phyloP scores from a whole-genome alignment of 208 protist species.

The Leishmania amazonensis region DNA sequence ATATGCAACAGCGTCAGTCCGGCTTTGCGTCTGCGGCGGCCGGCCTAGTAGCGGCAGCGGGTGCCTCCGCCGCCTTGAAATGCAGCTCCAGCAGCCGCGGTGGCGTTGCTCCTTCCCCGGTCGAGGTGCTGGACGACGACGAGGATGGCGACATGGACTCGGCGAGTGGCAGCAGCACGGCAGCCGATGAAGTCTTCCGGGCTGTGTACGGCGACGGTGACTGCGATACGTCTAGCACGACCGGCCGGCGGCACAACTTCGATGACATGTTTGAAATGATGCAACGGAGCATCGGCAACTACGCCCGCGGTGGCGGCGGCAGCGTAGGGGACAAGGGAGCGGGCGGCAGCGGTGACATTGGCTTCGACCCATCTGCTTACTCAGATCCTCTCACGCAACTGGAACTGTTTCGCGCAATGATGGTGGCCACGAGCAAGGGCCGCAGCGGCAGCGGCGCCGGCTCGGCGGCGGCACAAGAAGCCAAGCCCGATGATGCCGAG shows the following conservation, averaged over 20 bases:
- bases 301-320: slow-evolving; percentile 3
- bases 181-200: slow-evolving; percentile 14
- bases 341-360: slow-evolving; percentile 8
- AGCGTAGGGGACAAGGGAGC: not conserved
- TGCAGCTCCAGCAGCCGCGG: slow-evolving; percentile 7
- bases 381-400: slow-evolving; percentile 28
- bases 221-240: slow-evolving; percentile 9
- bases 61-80: not conserved
- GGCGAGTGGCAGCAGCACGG: slow-evolving; percentile 18
- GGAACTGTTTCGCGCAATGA: slow-evolving; percentile 33
- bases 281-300: slow-evolving; percentile 33
- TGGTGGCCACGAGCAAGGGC: slow-evolving; percentile 34
- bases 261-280: slow-evolving; percentile 43
- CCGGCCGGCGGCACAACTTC: slow-evolving; percentile 18
- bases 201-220: slow-evolving; percentile 9
- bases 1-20: slow-evolving; percentile 22
- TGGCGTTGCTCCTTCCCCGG: slow-evolving; percentile 1
- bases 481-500: slow-evolving; percentile 16
- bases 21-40: slow-evolving; percentile 5
- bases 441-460: slow-evolving; percentile 4
- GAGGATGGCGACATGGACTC: slow-evolving; percentile 17
- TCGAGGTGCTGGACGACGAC: slow-evolving; percentile 22
- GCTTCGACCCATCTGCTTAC: slow-evolving; percentile 24
- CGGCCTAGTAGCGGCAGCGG: slow-evolving; percentile 7
- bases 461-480: slow-evolving; percentile 11